Evolutionary conservation across 73 alveolate species (phyloP), one percentile per base, ranked within the genome.

Genomic region (Tetrahymena thermophila): DNA sequence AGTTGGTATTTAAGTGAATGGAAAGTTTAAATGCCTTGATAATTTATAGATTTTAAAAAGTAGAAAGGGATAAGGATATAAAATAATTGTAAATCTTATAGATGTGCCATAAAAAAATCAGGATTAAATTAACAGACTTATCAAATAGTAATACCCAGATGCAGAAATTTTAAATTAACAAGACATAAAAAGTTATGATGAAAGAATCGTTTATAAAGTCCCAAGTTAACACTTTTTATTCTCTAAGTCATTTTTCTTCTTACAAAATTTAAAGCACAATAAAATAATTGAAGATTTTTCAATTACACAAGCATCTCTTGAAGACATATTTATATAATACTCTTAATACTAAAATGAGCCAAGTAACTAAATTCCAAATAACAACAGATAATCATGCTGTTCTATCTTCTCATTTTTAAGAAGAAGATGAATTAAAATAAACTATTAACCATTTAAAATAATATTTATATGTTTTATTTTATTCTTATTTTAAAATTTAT

Each of bases 51-150:
- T 97, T 37, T 94, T 99, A 58, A 99, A 98, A 97, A 97, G 96
- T 93, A 96, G 96, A 93, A 98, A 94, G 96, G 99, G 99, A 38
- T 98, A 97, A 56, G 99, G 99, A 40, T 99, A 89, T 89, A 95
- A 95, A n/a, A 96, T 98, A 14, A 96, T 95, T 85, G 96, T 98
- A 35, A 98, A 97, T 50, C 96, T 98, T 0, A 89, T 43, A 7
- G 37, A 71, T 25, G 8, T 6, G n/a, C 89, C 89, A 34, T 96
- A 98, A 85, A 94, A 98, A 58, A 98, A 97, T 94, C 94, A 71
- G 11, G 89, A 71, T 4, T 4, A 71, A n/a, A 21, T 71, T n/a
- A 71, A 71, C 37, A 31, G 42, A 4, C 17, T 71, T 1, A 25
- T 71, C 2, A 71, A 71, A 19, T 11, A 31, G 23, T 8, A 28